Percentiles rank a stretch among this genome's conserved stretches.
Evolutionary conservation across 1,139 yeast species (phyloP).

Genomic region (Yamadazyma jaroonii): DNA sequence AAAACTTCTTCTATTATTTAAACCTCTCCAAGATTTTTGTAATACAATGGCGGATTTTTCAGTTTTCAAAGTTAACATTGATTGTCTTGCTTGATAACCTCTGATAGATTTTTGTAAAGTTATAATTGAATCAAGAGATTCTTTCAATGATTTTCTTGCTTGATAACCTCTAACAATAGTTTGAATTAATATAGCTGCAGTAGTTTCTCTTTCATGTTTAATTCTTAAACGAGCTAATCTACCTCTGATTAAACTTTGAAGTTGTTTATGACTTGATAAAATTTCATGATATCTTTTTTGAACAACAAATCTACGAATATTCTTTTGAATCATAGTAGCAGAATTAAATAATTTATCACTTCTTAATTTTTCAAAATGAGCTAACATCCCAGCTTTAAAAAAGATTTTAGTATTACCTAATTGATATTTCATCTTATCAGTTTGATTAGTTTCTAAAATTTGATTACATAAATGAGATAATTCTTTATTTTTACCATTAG

Average conservation of each 20-base stretch:
- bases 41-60: slow-evolving; percentile 64
- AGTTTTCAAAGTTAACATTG: slow-evolving; percentile 45
- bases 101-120: slow-evolving; percentile 68
- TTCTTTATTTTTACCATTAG: slow-evolving; percentile 46
- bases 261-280: slow-evolving; percentile 49
- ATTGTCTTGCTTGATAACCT: slow-evolving; percentile 58
- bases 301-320: slow-evolving; percentile 64
- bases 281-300: slow-evolving; percentile 60
- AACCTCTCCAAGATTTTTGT: slow-evolving; percentile 69
- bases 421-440: slow-evolving; percentile 71
- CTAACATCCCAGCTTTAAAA: slow-evolving; percentile 95
- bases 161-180: slow-evolving; percentile 65
- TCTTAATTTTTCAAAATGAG: slow-evolving; percentile 84
- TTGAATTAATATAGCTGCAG: slow-evolving; percentile 74
- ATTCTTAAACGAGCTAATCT: slow-evolving; percentile 55
- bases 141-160: slow-evolving; percentile 46
- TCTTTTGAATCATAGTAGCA: slow-evolving; percentile 85
- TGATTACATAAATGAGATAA: slow-evolving; percentile 64
- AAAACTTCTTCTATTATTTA: slow-evolving; percentile 46
- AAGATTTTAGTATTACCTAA: slow-evolving; percentile 87
- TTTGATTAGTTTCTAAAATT: slow-evolving; percentile 62
- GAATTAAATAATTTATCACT: slow-evolving; percentile 72
- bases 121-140: slow-evolving; percentile 50
- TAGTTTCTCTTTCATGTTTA: slow-evolving; percentile 54
- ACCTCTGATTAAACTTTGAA: slow-evolving; percentile 70